phyloP scores from a whole-genome alignment of 495 filamentous ascomycete genomes.

The Xylaria grammica region DNA sequence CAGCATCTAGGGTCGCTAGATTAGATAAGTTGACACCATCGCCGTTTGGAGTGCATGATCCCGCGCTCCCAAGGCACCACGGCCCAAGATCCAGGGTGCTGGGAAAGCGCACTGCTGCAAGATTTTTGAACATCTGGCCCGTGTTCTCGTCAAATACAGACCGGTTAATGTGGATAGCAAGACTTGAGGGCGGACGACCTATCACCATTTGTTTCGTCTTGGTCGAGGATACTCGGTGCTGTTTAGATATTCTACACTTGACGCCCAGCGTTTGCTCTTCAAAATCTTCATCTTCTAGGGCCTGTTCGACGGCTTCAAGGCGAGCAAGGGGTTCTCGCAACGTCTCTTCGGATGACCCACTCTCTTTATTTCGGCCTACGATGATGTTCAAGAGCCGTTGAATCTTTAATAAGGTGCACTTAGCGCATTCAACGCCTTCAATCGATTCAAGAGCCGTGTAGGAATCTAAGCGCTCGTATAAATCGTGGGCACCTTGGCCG shows the following conservation, averaged over 20 bases:
- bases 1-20: conserved; percentile 31
- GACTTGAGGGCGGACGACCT: conserved; percentile 74
- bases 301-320: conserved; percentile 66
- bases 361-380: conserved; percentile 32
- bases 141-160: conserved; percentile 87
- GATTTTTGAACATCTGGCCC: conserved; percentile 80
- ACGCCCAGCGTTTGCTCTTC: conserved; percentile 73
- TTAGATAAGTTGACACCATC: neutral
- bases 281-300: conserved; percentile 80
- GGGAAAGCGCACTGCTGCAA: conserved; percentile 77
- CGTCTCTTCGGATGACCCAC: conserved; percentile 24
- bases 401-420: conserved; percentile 75
- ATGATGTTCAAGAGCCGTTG: conserved; percentile 45
- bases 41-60: neutral
- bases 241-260: conserved; percentile 74
- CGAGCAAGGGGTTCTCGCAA: conserved; percentile 46
- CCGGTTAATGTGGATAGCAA: conserved; percentile 88
- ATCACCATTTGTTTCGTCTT: conserved; percentile 91
- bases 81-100: conserved; percentile 70
- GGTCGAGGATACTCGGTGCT: conserved; percentile 68
- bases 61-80: conserved; percentile 73
- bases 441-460: conserved; percentile 86
- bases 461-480: conserved; percentile 80
- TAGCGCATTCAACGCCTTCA: conserved; percentile 85
- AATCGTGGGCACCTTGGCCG: conserved; percentile 57